A percentile compares a stretch with the other conserved stretches of the same genome.
These are phyloP conservation scores for Arctium minus DNA, from an alignment of 129 eudicot genomes.

Conservation along the genomic window DNA sequence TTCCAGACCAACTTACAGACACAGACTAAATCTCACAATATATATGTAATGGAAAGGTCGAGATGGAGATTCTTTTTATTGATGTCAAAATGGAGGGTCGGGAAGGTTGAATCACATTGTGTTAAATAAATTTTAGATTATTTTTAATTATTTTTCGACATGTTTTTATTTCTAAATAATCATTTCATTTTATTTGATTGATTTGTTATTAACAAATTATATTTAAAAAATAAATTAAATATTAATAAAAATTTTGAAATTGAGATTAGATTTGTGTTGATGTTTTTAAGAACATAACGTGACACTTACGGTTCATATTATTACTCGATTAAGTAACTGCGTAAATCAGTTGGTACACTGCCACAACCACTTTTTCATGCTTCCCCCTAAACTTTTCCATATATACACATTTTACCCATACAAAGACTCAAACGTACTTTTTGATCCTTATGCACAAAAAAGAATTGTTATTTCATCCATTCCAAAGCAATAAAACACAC, in stretches of 20 bases:
- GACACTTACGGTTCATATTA: conserved; percentile 26
- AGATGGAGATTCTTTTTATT: background rate
- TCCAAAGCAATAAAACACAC: background rate
- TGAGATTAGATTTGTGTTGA: background rate
- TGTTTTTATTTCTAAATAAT: too few relatives aligned
- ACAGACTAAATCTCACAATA: too few relatives aligned
- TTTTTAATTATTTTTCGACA: too few relatives aligned
- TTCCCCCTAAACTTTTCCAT: conserved; percentile 7
- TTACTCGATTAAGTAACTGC: conserved; percentile 27
- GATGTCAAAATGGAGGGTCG: background rate
- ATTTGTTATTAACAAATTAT: background rate
- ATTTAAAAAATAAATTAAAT: background rate
- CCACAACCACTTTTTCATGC: background rate
- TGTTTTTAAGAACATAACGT: conserved; percentile 13
- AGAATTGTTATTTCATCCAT: background rate
- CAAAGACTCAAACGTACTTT: background rate
- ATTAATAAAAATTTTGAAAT: background rate
- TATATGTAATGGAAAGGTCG: too few relatives aligned
- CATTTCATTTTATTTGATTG: background rate
- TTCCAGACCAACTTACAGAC: too few relatives aligned
- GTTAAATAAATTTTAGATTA: too few relatives aligned
- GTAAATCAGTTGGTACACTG: conserved; percentile 17
- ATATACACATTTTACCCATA: background rate
- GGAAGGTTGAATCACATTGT: too few relatives aligned
- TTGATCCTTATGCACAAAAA: background rate